Percentiles rank a stretch among this genome's conserved stretches.
Evolutionary conservation across 1,284 basidiomycete species (phyloP).

Genomic region (Puccinia novopanici): DNA sequence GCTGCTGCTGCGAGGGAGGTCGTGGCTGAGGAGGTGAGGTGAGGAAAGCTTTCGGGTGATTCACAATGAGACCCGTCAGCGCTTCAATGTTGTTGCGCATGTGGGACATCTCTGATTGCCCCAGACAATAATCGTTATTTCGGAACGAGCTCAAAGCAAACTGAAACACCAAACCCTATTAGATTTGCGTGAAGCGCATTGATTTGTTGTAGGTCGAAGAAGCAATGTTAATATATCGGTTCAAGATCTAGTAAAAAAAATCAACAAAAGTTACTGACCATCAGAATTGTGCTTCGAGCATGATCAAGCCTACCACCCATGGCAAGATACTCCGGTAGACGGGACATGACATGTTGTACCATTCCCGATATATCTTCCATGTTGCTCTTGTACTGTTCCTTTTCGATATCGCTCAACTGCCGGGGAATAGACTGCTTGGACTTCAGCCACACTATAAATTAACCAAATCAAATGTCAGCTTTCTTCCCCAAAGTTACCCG

Average conservation of each 20-base stretch:
- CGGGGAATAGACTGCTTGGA: constrained; percentile 18
- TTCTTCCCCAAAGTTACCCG: no score
- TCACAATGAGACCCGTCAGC: neutral
- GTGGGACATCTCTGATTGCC: constrained; percentile 6
- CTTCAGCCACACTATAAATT: constrained; percentile 40
- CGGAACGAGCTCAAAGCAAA: constrained; percentile 6
- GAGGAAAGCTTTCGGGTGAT: constrained; percentile 11
- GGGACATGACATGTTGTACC: neutral
- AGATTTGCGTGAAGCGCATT: neutral
- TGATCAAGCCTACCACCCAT: constrained; percentile 22
- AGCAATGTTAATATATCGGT: neutral
- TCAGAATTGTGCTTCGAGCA: constrained; percentile 19
- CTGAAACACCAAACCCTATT: constrained; percentile 30
- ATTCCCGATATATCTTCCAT: constrained; percentile 45
- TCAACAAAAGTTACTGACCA: constrained; percentile 31
- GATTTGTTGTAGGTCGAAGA: neutral
- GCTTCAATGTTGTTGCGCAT: constrained; percentile 32
- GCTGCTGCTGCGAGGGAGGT: constrained; percentile 29
- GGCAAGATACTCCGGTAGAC: constrained; percentile 42
- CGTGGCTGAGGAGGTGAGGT: constrained; percentile 20
- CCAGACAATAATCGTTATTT: constrained; percentile 30
- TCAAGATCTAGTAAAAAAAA: neutral
- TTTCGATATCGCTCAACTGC: constrained; percentile 23
- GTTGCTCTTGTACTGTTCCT: constrained; percentile 33
- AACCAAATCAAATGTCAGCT: neutral